Evolutionary conservation across 78 protist genomes (phyloP), one percentile per base, ranked within the genome.

Genomic region (Tieghemostelium lacteum): DNA sequence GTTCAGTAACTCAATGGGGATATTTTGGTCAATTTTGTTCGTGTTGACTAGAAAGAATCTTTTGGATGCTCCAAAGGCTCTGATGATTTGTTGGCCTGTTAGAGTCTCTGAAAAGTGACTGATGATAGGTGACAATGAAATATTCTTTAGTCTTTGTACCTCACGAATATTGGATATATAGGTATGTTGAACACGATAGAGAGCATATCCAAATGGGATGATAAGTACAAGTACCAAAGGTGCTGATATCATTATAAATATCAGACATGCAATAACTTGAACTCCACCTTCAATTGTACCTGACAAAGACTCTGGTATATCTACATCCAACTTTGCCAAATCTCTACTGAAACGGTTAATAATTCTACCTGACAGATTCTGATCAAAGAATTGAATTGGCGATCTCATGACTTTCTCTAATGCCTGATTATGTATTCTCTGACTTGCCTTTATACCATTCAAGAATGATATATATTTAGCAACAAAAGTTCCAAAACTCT

Each of bases 381-480:
- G 74, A 78, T 97, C 99, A 71, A 97, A 97, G 94, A 97, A 98
- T n/a, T 74, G 28, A 95, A 96, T 95, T 57, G 99, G 99, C 20
- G 97, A 92, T 54, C 92, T 87, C 37, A 97, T 37, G 20, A 97
- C 95, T 28, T 54, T 36, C 16, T 75, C 63, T n/a, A 97, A 76
- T 67, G 78, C 40, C 29, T 29, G 45, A 39, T 76, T 71, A 39
- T 71, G 93, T 60, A 88, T 55, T 24, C n/a, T 20, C 57, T 63
- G 24, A 1, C 87, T 55, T 28, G 93, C 95, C 39, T 73, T 73
- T 45, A 91, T 45, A 2, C 73, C 28, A 40, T 52, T 75, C 28
- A 60, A 63, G 19, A 77, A 77, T 65, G 58, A 65, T 31, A 45
- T 1, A 33, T 31, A 75, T 26, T 73, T 40, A 54, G 71, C 55